Base-by-base conservation (phyloP, 495 filamentous ascomycete species). In the Podospora fimiseda region DNA sequence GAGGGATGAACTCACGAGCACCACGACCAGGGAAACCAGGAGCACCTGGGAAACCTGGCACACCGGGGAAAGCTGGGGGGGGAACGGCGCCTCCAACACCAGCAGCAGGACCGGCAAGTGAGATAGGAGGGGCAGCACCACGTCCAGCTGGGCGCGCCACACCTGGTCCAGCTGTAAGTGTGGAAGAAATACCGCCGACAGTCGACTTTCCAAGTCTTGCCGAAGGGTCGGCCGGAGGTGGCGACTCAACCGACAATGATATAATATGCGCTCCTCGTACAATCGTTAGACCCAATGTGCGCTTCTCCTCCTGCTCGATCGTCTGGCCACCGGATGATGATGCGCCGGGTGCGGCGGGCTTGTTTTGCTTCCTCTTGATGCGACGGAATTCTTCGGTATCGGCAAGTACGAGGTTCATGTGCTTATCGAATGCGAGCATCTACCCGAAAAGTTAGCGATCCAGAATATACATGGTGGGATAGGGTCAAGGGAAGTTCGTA, bases 301-400 rank as follows among this genome's bases (percentile, higher is more conserved):
- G 88, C 79, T 97, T 97, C 71, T 99, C 94, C 73, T 97, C 90
- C 9, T 87, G 82, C 74, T 95, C 90, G 56, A 93, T 75, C 43
- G 86, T 77, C 44, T 84, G 78, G 38, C 78, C 68, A 19, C 70
- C 60, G 30, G 73, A 76, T 11, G 65, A 62, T 20, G 71, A 70
- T 44, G 79, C 70, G 50, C 87, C 85, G 13, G 87, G 87, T 56
- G 90, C 83, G 39, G 82, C 72, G 56, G 82, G 74, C 76, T 95
- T 95, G 41, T 79, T 72, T 53, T 86, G 81, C 77, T 91, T 96
- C 65, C 89, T 83, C 75, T 93, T 95, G 53, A 92, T 88, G 60
- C 87, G 87, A 62, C 93, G 91, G 72, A 96, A 97, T 71, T 99
- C 93, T 80, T 99, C 93, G 64, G 94, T 96, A 65, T 99, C 93